These are phyloP conservation scores for Fraxinus pennsylvanica DNA, from an alignment of 257 asterid species.

Conservation along the genomic window DNA sequence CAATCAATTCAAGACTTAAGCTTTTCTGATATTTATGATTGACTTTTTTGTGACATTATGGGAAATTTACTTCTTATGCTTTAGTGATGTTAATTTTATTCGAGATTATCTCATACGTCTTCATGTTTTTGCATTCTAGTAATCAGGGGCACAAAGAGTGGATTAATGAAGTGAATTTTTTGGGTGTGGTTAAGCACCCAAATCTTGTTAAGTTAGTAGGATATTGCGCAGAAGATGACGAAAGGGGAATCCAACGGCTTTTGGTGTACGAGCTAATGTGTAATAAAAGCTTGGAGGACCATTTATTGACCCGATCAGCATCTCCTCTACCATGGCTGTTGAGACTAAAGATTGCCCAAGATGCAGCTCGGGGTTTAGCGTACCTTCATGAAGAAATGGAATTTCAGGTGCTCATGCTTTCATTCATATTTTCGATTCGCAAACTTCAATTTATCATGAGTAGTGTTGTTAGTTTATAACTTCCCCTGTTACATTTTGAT, in stretches of 20 bases:
- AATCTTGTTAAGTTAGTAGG: constrained; percentile 90
- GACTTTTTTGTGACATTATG: not conserved
- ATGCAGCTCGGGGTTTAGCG: constrained; percentile 91
- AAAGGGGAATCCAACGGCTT: constrained; percentile 92
- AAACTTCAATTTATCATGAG: not conserved
- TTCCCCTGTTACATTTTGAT: not conserved
- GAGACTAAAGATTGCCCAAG: constrained; percentile 80
- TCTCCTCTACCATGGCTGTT: constrained; percentile 71
- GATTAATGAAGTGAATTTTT: constrained; percentile 83
- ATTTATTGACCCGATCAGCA: constrained; percentile 56
- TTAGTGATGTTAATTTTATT: not conserved
- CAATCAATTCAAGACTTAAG: not conserved
- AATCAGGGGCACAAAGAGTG: constrained; percentile 99
- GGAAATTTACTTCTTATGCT: not conserved
- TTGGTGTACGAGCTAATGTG: constrained; percentile 85
- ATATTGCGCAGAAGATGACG: constrained; percentile 94
- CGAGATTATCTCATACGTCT: constrained; percentile 25
- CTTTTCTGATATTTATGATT: not conserved
- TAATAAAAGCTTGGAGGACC: constrained; percentile 91
- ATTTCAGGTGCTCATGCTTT: constrained; percentile 65
- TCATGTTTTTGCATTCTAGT: constrained; percentile 59
- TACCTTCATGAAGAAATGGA: constrained; percentile 98
- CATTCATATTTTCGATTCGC: not conserved
- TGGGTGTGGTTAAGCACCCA: constrained; percentile 84
- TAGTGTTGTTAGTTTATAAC: not conserved